phyloP scores from a whole-genome alignment of 306 rosid species.

The Medicago lupulina region DNA sequence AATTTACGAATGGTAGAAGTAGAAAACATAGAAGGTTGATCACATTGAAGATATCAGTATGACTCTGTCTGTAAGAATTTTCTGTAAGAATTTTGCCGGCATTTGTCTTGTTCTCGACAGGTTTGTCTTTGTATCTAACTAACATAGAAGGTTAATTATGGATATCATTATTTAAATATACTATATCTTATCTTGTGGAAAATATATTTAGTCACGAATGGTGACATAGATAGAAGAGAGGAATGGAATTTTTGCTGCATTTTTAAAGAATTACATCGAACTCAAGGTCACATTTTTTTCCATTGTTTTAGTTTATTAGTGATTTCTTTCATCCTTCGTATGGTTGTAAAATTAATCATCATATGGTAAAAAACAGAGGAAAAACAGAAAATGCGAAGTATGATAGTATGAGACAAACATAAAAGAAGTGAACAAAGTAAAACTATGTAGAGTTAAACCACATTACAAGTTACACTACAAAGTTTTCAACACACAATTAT shows the following conservation, averaged over 20 bases:
- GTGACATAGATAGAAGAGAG: neutral
- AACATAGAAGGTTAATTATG: neutral
- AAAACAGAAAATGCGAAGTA: too few relatives aligned
- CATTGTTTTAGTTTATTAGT: neutral
- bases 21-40: conserved; percentile 1
- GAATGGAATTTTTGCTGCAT: neutral
- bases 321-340: neutral
- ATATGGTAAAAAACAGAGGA: too few relatives aligned
- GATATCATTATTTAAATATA: neutral
- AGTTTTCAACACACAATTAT: too few relatives aligned
- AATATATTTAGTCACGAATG: neutral
- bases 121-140: conserved; percentile 20
- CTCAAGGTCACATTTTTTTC: too few relatives aligned
- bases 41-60: conserved; percentile 47
- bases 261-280: neutral
- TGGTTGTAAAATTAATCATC: too few relatives aligned
- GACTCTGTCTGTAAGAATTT: conserved; percentile 32
- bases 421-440: too few relatives aligned
- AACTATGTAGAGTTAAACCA: too few relatives aligned
- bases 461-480: too few relatives aligned
- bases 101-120: conserved; percentile 44
- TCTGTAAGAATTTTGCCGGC: conserved; percentile 51
- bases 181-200: neutral
- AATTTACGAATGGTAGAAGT: neutral
- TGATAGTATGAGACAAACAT: too few relatives aligned